Evolutionary conservation across 1,284 basidiomycete genomes (phyloP), one percentile per base, ranked within the genome.

Genomic region (Salmacisia buchloeana): DNA sequence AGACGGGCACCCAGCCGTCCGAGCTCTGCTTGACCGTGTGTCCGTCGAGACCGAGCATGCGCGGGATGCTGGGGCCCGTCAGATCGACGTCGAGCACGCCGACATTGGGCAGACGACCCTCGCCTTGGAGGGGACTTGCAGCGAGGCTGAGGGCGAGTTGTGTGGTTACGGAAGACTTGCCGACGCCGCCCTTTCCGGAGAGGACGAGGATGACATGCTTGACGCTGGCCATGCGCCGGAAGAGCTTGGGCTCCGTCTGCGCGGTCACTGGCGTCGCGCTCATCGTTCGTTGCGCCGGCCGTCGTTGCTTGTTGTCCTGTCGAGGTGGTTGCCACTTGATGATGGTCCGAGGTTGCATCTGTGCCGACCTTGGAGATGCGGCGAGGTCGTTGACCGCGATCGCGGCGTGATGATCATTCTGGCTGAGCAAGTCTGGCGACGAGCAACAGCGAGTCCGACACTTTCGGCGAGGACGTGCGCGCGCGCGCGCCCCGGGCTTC

Each of bases 1-100:
- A 97, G 0, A 98, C 94, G 0, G 96, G 96, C 1, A 98, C 92
- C 96, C 96, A 98, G 2, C 96, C 96, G 71, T 90, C 90, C 60
- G 88, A 91, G 72, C 90, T 92, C 78, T 97, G 93, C 23, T 74
- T 74, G 15, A 83, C 83, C 0, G 87, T 86, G 54, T 88, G 84
- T 1, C 88, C 88, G 75, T 97, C 92, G 1, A 98, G 83, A 1
- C 94, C 94, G 41, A 98, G 86, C 94, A 98, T 97, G 45, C 94
- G 89, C 4, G 96, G 96, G 64, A 98, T 89, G 2, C 91, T 94
- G 1, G 96, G 94, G 0, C 96, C 96, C 0, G 96, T 98, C 39
- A 99, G 86, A 81, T 99, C 94, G 59, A 97, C 85, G 80, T 99
- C 96, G 59, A 99, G 86, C 49, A 99, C 86, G 1, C 92, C 96